These are phyloP conservation scores for Leersia perrieri DNA, from an alignment of 176 grass and related monocot species.

Conservation along the genomic window DNA sequence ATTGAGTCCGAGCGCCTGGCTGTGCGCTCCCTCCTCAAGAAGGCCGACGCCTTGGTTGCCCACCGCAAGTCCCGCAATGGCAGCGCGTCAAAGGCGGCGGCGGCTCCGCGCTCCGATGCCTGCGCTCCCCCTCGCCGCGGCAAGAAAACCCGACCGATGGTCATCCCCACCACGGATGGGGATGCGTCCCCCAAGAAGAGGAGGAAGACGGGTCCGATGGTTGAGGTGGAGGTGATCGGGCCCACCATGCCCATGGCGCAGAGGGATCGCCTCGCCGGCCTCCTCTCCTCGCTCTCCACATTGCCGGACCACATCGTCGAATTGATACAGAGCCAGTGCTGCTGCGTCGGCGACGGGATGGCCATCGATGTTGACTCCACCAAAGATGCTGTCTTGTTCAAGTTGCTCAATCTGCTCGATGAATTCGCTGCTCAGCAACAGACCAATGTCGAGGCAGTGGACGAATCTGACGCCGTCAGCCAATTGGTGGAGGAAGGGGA, in stretches of 20 bases:
- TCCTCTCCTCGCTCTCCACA: not conserved
- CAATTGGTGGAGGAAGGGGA: not conserved
- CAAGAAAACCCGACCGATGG: not conserved
- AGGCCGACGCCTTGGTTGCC: not conserved
- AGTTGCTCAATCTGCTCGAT: not conserved
- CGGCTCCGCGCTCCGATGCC: no score
- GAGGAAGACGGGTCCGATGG: not conserved
- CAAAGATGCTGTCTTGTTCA: not conserved
- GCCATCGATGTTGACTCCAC: not conserved
- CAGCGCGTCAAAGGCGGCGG: not conserved
- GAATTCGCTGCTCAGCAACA: not conserved
- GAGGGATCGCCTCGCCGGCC: not conserved
- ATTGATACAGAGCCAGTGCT: not conserved
- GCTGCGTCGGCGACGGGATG: not conserved
- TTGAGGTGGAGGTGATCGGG: not conserved
- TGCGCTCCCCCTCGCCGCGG: no score
- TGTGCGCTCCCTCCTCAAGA: not conserved
- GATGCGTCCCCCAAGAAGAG: not conserved
- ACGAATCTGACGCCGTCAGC: not conserved
- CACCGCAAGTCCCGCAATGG: not conserved
- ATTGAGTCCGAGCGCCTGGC: not conserved
- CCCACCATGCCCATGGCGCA: not conserved
- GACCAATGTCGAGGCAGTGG: not conserved
- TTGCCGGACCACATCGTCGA: not conserved
- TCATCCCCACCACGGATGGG: not conserved